Evolutionary conservation across 805 yeast species (phyloP), one percentile per base, ranked within the genome.

Genomic region (Zygotorulaspora chibaensis): DNA sequence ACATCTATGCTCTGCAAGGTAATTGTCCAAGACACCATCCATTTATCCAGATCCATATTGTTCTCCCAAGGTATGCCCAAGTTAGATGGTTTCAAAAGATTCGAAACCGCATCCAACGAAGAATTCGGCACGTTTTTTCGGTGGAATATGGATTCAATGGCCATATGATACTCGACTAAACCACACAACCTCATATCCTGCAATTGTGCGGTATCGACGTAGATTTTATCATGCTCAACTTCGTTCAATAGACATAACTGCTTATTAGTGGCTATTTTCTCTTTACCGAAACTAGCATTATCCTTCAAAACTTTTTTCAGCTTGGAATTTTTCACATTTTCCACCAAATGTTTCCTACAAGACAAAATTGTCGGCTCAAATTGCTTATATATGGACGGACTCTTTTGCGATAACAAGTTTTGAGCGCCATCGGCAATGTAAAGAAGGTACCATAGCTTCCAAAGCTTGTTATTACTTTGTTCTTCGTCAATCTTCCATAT

Each of bases 1-100:
- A 63, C 67, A 40, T 72, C 73, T 39, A 78, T 72, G 1, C 86
- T 84, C 2, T 84, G 77, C 16, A 83, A 64, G 34, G 82, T 62
- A 9, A 83, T 85, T 0, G 89, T 80, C 89, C 89, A 83, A 16
- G 83, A 81, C 3, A 83, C 86, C 87, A 83, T 83, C 89, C 89
- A 83, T 61, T 76, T 80, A 56, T 83, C 89, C 30, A 83, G 63
- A 47, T 81, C 86, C 46, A 83, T 62, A 57, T 83, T 83, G 6
- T 81, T 74, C 52, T 76, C 77, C 58, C 84, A 82, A 0, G 87
- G 87, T 8, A 83, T 71, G 0, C 89, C 89, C 59, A 82, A 77
- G 1, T 77, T 67, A 1, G 80, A 68, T 0, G 87, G 87, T 0
- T 77, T 68, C 33, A 83, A 61, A 13, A 55, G 46, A 81, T 84